Percentiles rank a stretch among this genome's conserved stretches.
Conservation (phyloP, 1,284 basidiomycete genomes). For the Anthracocystis panici-leucophaei region DNA sequence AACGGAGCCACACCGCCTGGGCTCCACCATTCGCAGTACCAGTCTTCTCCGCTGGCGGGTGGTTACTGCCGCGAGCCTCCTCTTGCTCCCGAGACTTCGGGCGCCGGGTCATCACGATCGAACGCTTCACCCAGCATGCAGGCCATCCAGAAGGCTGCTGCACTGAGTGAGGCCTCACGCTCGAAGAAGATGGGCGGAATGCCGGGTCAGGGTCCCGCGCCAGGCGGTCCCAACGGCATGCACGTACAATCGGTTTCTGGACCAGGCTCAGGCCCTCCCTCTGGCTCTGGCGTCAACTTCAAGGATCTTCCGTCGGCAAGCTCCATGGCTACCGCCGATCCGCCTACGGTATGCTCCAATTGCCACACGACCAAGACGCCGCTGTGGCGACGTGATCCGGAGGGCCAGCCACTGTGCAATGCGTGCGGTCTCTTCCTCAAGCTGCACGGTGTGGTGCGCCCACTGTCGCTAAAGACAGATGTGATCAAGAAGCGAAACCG, state of each 20-base stretch:
- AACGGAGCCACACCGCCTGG: conserved; percentile 52
- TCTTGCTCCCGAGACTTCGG: conserved; percentile 24
- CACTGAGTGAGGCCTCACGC: conserved; percentile 35
- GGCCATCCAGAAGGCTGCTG: conserved; percentile 41
- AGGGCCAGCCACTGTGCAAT: conserved; percentile 86
- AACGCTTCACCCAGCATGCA: conserved; percentile 42
- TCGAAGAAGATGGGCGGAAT: conserved; percentile 22
- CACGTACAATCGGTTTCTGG: conserved; percentile 20
- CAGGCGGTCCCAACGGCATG: conserved; percentile 20
- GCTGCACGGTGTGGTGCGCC: conserved; percentile 92
- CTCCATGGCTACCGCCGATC: conserved; percentile 56
- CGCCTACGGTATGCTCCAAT: conserved; percentile 86
- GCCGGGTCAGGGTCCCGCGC: conserved; percentile 1
- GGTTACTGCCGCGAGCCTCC: conserved; percentile 32
- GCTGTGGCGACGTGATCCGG: conserved; percentile 92
- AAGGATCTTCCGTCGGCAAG: conserved; percentile 47
- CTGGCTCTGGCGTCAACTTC: conserved; percentile 34
- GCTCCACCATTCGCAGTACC: conserved; percentile 44
- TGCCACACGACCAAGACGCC: conserved; percentile 96
- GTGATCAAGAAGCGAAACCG: conserved; percentile 90
- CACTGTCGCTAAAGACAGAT: conserved; percentile 93
- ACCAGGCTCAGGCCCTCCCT: conserved; percentile 8
- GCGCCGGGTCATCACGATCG: conserved; percentile 27
- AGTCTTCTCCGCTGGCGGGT: conserved; percentile 48
- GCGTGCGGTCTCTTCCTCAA: conserved; percentile 76